phyloP scores from a whole-genome alignment of 495 filamentous ascomycete species.

The Penicillium arizonense region DNA sequence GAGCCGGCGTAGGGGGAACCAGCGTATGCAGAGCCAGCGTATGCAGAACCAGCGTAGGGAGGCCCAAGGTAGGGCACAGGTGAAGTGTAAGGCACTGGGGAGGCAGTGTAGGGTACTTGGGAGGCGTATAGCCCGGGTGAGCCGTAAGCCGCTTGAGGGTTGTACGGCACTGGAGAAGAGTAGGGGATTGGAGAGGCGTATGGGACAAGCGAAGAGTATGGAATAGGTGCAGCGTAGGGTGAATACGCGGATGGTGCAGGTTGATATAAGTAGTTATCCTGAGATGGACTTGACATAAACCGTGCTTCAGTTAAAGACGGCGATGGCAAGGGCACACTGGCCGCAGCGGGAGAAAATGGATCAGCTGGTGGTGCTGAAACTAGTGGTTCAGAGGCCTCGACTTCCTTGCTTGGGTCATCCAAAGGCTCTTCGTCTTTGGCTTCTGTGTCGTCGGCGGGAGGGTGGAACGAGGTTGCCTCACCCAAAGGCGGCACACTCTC shows the following conservation, averaged over 20 bases:
- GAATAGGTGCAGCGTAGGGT: conserved; percentile 16
- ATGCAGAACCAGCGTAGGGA: conserved; percentile 5
- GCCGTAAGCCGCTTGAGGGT: conserved; percentile 7
- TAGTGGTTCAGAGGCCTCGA: conserved; percentile 1
- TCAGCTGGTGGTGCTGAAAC: conserved; percentile 12
- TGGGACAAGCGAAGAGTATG: conserved; percentile 8
- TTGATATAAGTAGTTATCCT: conserved; percentile 17
- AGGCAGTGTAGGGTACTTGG: conserved; percentile 9
- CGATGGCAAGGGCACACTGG: conserved; percentile 31
- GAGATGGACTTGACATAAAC: conserved; percentile 26
- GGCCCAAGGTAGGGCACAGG: conserved; percentile 10
- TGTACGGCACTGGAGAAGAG: conserved; percentile 11
- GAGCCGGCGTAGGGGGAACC: conserved; percentile 12
- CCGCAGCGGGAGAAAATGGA: conserved; percentile 26
- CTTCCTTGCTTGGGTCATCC: conserved; percentile 15
- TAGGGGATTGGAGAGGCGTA: conserved; percentile 17
- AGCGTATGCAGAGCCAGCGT: conserved; percentile 4
- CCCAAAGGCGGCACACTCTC: conserved; percentile 1
- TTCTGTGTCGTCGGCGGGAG: conserved; percentile 11
- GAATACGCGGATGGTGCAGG: conserved; percentile 9
- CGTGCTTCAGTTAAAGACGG: conserved; percentile 28
- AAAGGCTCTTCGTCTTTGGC: background rate
- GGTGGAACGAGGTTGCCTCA: conserved; percentile 2
- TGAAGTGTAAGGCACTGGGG: conserved; percentile 1
- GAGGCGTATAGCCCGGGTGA: conserved; percentile 18